Evolutionary conservation across 805 yeast genomes (phyloP).

Genomic region (Naumovozyma castellii): DNA sequence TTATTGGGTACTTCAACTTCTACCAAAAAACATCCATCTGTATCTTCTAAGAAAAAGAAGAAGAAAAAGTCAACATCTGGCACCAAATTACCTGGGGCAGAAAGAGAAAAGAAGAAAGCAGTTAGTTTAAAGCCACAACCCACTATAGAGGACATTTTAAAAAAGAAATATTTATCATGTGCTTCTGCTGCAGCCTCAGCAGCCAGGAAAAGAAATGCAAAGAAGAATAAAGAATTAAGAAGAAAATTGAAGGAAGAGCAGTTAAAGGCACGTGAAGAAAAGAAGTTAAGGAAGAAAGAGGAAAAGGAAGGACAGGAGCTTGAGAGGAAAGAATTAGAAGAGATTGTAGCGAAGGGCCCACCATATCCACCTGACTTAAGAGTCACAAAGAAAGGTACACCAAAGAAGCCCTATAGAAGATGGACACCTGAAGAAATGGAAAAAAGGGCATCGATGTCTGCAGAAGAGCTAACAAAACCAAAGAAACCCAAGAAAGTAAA

Average conservation of each 20-base stretch:
- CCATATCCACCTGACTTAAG: constrained; percentile 28
- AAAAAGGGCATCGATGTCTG: constrained; percentile 10
- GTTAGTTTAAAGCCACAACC: constrained; percentile 10
- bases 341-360: constrained; percentile 27
- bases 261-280: constrained; percentile 9
- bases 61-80: constrained; percentile 1
- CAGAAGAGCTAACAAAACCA: constrained; percentile 2
- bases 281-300: constrained; percentile 13
- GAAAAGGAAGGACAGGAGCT: constrained; percentile 14
- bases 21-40: constrained; percentile 16
- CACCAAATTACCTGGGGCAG: background rate
- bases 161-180: constrained; percentile 15
- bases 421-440: constrained; percentile 27
- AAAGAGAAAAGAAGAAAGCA: constrained; percentile 4
- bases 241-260: constrained; percentile 12
- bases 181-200: constrained; percentile 23
- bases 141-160: constrained; percentile 10
- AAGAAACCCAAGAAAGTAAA: constrained; percentile 14
- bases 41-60: constrained; percentile 7
- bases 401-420: constrained; percentile 29
- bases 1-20: constrained; percentile 3
- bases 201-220: constrained; percentile 20
- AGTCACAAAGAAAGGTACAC: constrained; percentile 25
- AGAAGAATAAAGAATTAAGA: constrained; percentile 12
- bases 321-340: constrained; percentile 24